A percentile compares a stretch with the other conserved stretches of the same genome.
phyloP scores from a whole-genome alignment of 352 stramenopile genomes.

The Phytophthora cryptogea region DNA sequence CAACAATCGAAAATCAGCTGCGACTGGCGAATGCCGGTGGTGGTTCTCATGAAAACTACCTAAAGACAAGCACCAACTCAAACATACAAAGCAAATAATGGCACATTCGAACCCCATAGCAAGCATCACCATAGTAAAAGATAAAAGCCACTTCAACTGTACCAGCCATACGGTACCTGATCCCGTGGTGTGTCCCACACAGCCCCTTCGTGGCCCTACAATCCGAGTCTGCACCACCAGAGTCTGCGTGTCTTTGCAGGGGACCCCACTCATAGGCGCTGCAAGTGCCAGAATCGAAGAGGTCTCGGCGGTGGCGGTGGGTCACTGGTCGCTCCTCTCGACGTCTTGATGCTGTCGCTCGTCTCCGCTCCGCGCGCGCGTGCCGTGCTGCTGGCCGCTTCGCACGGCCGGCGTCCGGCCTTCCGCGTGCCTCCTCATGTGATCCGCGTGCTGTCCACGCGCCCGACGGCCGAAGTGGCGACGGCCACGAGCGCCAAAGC shows the following conservation, averaged over 20 bases:
- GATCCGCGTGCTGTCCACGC: slow-evolving; percentile 68
- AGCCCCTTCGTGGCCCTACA: slow-evolving; percentile 21
- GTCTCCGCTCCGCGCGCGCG: slow-evolving; percentile 13
- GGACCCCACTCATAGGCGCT: not conserved
- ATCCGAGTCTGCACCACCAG: slow-evolving; percentile 27
- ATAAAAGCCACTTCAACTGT: slow-evolving; percentile 5
- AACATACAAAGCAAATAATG: no score
- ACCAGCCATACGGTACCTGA: not conserved
- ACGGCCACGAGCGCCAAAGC: slow-evolving; percentile 39
- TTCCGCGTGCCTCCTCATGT: slow-evolving; percentile 29
- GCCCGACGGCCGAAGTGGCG: slow-evolving; percentile 48
- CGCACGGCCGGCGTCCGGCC: slow-evolving; percentile 8
- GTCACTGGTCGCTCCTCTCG: slow-evolving; percentile 30
- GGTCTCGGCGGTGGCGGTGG: slow-evolving; percentile 35
- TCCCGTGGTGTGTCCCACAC: slow-evolving; percentile 13
- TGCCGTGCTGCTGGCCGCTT: slow-evolving; percentile 17
- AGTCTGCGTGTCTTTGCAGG: slow-evolving; percentile 11
- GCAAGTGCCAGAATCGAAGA: slow-evolving; percentile 29
- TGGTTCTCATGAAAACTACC: not conserved
- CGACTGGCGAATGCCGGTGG: slow-evolving; percentile 16
- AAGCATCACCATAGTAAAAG: no score
- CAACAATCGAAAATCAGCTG: not conserved
- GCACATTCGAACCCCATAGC: no score
- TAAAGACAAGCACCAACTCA: no score
- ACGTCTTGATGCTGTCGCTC: slow-evolving; percentile 35